phyloP scores from a whole-genome alignment of 768 basidiomycete genomes.

The Naganishia kalamii region DNA sequence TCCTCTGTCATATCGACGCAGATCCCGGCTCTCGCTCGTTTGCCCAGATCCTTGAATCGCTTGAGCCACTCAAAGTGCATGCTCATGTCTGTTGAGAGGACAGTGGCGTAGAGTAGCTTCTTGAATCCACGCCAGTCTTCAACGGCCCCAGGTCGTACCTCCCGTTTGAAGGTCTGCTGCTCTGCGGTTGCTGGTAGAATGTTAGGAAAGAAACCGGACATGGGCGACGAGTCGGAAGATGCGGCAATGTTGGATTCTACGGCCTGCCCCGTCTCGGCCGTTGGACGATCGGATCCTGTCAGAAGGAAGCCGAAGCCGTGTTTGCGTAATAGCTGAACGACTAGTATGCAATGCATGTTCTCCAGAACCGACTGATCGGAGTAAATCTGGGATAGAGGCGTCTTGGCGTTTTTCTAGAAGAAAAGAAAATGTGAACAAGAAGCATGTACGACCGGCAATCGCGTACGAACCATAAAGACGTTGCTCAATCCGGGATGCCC shows the following conservation, averaged over 20 bases:
- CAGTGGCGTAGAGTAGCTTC: conserved; percentile 68
- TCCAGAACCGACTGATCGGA: conserved; percentile 86
- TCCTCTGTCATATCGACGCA: conserved; percentile 31
- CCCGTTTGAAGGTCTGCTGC: conserved; percentile 24
- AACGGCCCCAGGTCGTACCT: conserved; percentile 6
- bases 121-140: conserved; percentile 53
- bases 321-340: conserved; percentile 69
- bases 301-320: conserved; percentile 62
- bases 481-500: conserved; percentile 95
- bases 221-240: conserved; percentile 3
- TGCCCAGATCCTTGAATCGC: conserved; percentile 52
- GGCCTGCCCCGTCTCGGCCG: background rate
- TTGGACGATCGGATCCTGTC: background rate
- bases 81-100: conserved; percentile 92
- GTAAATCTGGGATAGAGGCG: conserved; percentile 80
- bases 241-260: background rate
- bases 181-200: conserved; percentile 7
- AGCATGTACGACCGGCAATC: background rate
- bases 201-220: conserved; percentile 17
- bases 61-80: conserved; percentile 79
- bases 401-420: conserved; percentile 79
- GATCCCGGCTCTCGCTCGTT: conserved; percentile 47
- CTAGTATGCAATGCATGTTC: conserved; percentile 74
- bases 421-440: background rate
- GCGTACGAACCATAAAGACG: conserved; percentile 72